Evolutionary conservation across 1,284 basidiomycete species (phyloP).

Genomic region (Melampsora occidentalis): DNA sequence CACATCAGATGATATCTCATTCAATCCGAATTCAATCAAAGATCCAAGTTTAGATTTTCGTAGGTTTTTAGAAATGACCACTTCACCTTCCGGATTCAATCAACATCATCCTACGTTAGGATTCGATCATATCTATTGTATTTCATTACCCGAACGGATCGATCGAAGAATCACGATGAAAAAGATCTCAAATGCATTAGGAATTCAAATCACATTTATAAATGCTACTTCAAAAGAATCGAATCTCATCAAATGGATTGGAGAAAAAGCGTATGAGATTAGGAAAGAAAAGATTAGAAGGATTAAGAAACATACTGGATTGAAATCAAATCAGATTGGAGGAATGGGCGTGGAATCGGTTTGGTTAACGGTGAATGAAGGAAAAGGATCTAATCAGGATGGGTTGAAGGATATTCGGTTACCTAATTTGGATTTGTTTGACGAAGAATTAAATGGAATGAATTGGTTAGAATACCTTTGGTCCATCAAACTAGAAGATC

Average conservation of each 20-base stretch:
- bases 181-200: slow-evolving; percentile 58
- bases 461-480: slow-evolving; percentile 45
- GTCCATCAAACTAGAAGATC: slow-evolving; percentile 29
- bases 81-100: slow-evolving; percentile 45
- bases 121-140: slow-evolving; percentile 60
- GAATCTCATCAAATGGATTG: slow-evolving; percentile 50
- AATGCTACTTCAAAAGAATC: slow-evolving; percentile 48
- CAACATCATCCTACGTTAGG: slow-evolving; percentile 47
- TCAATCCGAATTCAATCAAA: not conserved
- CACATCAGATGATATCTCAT: slow-evolving; percentile 24
- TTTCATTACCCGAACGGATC: slow-evolving; percentile 61
- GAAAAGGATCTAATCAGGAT: slow-evolving; percentile 5
- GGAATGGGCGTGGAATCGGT: slow-evolving; percentile 44
- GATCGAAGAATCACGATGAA: slow-evolving; percentile 64
- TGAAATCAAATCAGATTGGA: slow-evolving; percentile 43
- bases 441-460: slow-evolving; percentile 27
- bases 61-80: slow-evolving; percentile 43
- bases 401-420: slow-evolving; percentile 16
- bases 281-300: slow-evolving; percentile 45
- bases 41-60: slow-evolving; percentile 44
- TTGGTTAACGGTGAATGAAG: slow-evolving; percentile 45
- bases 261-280: slow-evolving; percentile 48
- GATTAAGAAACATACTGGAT: slow-evolving; percentile 43
- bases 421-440: slow-evolving; percentile 12
- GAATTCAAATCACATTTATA: slow-evolving; percentile 48